phyloP scores from a whole-genome alignment of 257 asterid species.

The Scutellaria minor region DNA sequence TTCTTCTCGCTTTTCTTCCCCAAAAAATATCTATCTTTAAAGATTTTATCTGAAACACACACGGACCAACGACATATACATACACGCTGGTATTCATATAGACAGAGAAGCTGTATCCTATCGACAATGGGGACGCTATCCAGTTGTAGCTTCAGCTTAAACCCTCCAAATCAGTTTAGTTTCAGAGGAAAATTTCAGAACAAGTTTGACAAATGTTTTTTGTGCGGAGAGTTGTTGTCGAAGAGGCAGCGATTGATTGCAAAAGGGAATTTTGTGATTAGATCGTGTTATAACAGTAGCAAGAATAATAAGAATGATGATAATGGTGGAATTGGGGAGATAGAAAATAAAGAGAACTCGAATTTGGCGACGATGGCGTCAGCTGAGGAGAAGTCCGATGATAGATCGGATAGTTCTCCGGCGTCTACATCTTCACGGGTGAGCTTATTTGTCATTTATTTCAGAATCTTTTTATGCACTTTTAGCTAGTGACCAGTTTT shows the following conservation, averaged over 20 bases:
- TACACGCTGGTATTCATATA: neutral
- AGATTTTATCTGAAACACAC: constrained; percentile 18
- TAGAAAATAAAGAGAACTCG: constrained; percentile 61
- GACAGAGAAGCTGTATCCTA: constrained; percentile 2
- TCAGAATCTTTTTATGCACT: neutral
- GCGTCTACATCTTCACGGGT: constrained; percentile 62
- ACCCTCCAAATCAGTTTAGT: constrained; percentile 39
- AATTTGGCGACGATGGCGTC: constrained; percentile 59
- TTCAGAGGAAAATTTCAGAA: constrained; percentile 35
- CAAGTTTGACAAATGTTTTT: constrained; percentile 37
- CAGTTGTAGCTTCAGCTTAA: constrained; percentile 50
- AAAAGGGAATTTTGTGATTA: constrained; percentile 41
- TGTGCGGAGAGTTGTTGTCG: constrained; percentile 44
- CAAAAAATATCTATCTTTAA: neutral
- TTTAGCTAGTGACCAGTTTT: neutral
- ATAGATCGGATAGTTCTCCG: constrained; percentile 45
- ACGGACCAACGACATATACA: neutral
- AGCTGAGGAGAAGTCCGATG: constrained; percentile 52
- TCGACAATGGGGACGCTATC: constrained; percentile 62
- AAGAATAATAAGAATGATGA: constrained; percentile 38
- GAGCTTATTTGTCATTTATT: constrained; percentile 17
- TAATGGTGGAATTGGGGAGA: constrained; percentile 40
- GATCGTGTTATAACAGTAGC: constrained; percentile 47
- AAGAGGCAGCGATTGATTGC: constrained; percentile 44
- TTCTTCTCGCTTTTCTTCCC: neutral